A percentile compares a stretch with the other conserved stretches of the same genome.
Conservation (phyloP, 305 asterid genomes). For the Fraxinus baroniana region DNA sequence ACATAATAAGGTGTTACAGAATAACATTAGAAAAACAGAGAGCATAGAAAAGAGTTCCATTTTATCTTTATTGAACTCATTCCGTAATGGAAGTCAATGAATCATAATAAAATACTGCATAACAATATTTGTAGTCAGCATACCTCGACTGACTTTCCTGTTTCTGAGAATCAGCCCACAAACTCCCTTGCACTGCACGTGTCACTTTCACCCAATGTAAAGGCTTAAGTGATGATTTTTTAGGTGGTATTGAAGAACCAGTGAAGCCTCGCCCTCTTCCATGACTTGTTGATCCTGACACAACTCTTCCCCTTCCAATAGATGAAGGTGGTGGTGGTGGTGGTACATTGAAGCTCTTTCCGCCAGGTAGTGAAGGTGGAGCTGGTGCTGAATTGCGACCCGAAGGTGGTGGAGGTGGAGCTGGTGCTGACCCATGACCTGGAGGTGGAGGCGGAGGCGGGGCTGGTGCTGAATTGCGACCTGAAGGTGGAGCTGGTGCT, state of each 20-base stretch:
- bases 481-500: conserved; percentile 16
- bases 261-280: conserved; percentile 57
- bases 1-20: conserved; percentile 7
- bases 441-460: not conserved
- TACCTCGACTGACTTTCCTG: conserved; percentile 80
- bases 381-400: conserved; percentile 36
- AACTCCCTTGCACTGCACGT: conserved; percentile 91
- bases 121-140: conserved; percentile 28
- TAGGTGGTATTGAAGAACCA: conserved; percentile 79
- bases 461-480: conserved; percentile 29
- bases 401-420: conserved; percentile 13
- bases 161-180: conserved; percentile 93
- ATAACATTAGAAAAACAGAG: conserved; percentile 2
- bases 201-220: conserved; percentile 98
- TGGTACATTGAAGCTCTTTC: conserved; percentile 60
- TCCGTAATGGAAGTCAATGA: conserved; percentile 11
- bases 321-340: conserved; percentile 62
- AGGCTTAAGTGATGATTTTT: conserved; percentile 81
- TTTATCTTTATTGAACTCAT: not conserved
- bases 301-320: conserved; percentile 69
- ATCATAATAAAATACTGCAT: conserved; percentile 5
- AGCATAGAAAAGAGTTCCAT: conserved; percentile 1
- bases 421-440: not conserved
- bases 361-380: conserved; percentile 66
- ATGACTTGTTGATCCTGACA: conserved; percentile 41